Percentiles rank a stretch among this genome's conserved stretches.
Conservation (phyloP, 345 rosid genomes). For the Aethionema arabicum region DNA sequence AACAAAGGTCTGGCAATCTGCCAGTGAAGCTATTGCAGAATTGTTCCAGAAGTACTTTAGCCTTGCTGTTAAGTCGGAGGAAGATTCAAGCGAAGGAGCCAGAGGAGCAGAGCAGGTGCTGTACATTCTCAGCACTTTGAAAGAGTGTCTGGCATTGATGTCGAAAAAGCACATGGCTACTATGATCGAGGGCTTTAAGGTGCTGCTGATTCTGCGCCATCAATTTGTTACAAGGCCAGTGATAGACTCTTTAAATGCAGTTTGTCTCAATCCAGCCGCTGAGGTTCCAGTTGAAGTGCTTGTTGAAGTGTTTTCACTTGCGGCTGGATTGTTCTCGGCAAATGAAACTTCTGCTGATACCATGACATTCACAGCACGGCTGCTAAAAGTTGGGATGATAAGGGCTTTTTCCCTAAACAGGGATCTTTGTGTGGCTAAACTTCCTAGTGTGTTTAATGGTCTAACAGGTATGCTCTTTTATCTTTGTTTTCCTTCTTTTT, state of each 20-base stretch:
- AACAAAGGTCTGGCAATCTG: conserved; percentile 46
- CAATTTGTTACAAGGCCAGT: conserved; percentile 67
- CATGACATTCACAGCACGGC: conserved; percentile 69
- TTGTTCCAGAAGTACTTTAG: conserved; percentile 65
- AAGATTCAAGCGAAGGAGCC: conserved; percentile 48
- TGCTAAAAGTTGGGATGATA: conserved; percentile 71
- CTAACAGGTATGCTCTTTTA: conserved; percentile 62
- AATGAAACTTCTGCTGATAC: conserved; percentile 69
- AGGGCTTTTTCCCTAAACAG: conserved; percentile 65
- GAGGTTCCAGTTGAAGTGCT: conserved; percentile 68
- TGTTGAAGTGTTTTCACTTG: conserved; percentile 56
- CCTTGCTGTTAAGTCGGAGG: conserved; percentile 64
- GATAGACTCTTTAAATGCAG: conserved; percentile 61
- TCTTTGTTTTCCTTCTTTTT: conserved; percentile 14
- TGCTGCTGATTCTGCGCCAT: conserved; percentile 57
- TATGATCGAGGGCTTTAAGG: conserved; percentile 62
- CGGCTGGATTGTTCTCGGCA: conserved; percentile 53
- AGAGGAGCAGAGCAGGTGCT: conserved; percentile 82
- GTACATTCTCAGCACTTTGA: conserved; percentile 60
- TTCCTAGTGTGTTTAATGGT: conserved; percentile 66
- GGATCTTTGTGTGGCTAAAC: conserved; percentile 64
- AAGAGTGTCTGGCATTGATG: conserved; percentile 79
- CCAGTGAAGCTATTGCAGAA: conserved; percentile 70
- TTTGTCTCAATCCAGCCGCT: conserved; percentile 53
- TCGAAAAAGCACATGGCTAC: conserved; percentile 48